Conservation (phyloP, 2,329 filamentous ascomycete species). For the Venturia oleaginea region DNA sequence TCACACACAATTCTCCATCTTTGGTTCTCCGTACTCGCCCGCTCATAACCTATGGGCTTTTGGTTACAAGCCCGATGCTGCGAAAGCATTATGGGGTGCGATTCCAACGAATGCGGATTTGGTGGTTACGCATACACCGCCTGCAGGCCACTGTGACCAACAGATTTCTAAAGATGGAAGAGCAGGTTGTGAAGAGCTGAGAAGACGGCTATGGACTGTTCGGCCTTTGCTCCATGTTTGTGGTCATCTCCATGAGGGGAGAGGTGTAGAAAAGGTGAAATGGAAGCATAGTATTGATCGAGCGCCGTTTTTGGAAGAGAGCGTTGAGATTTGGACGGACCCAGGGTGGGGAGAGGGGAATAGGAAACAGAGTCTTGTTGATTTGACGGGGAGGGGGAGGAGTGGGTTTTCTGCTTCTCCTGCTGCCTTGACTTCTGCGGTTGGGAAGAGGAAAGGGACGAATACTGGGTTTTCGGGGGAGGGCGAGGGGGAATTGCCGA, state of each 20-base stretch:
- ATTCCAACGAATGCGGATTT: constrained; percentile 67
- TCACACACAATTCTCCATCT: constrained; percentile 53
- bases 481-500: not conserved
- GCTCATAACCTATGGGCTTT: constrained; percentile 56
- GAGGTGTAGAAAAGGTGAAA: constrained; percentile 57
- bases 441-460: not conserved
- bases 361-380: constrained; percentile 51
- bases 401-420: constrained; percentile 15
- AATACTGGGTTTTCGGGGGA: not conserved
- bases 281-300: constrained; percentile 38
- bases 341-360: constrained; percentile 42
- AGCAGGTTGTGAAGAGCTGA: constrained; percentile 59
- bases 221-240: constrained; percentile 72
- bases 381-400: constrained; percentile 44
- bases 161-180: constrained; percentile 50
- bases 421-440: not conserved
- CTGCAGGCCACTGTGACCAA: constrained; percentile 59
- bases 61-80: constrained; percentile 43
- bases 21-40: constrained; percentile 61
- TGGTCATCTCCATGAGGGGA: constrained; percentile 71
- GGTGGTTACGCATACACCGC: constrained; percentile 73
- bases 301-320: constrained; percentile 35
- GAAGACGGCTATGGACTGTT: constrained; percentile 64
- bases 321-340: constrained; percentile 47
- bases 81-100: constrained; percentile 47